Evolutionary conservation across 2,329 filamentous ascomycete species (phyloP), one percentile per base, ranked within the genome.

Genomic region (Hysterium pulicare): DNA sequence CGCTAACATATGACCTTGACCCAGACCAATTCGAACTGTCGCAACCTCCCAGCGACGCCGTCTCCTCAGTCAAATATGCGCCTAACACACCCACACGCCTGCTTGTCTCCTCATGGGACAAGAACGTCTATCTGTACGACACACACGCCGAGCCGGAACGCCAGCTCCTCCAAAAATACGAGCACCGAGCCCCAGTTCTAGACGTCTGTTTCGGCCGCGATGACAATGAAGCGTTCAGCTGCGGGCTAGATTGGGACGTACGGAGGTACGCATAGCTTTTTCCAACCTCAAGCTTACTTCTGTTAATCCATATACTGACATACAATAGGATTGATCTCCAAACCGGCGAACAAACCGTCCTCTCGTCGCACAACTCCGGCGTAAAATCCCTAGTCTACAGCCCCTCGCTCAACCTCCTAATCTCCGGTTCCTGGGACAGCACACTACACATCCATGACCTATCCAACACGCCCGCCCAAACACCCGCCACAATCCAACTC

Each of bases 101-200:
- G 28, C 80, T 94, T n/a, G 90, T 91, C 55, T 86, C 90, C 9
- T 95, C 90, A 42, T 98, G 93, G 93, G 91, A 97, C 70, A 88
- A 84, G 68, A 82, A 88, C 64, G 82, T 95, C 42, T 95, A 96
- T 69, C 76, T 91, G 40, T 97, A 97, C 75, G 87, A 95, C 61
- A 78, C 85, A 45, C 77, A 77, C 38, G 75, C 61, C 23, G 60
- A 78, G 49, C 74, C 78, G 28, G 78, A 77, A 19, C 83, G 82
- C 5, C 79, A 78, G 41, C 74, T 94, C 22, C 60, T 90, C 23
- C 78, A 81, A 51, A 87, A 84, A 51, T 89, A 85, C 59, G 84
- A 90, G 65, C 86, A 93, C 66, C 81, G 83, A 47, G 88, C 88
- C 6, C 90, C 93, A 0, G 86, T 98, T 7, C 75, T 98, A 45